A percentile compares a stretch with the other conserved stretches of the same genome.
Evolutionary conservation across 345 rosid species (phyloP).

Genomic region (Ceriops tagal): DNA sequence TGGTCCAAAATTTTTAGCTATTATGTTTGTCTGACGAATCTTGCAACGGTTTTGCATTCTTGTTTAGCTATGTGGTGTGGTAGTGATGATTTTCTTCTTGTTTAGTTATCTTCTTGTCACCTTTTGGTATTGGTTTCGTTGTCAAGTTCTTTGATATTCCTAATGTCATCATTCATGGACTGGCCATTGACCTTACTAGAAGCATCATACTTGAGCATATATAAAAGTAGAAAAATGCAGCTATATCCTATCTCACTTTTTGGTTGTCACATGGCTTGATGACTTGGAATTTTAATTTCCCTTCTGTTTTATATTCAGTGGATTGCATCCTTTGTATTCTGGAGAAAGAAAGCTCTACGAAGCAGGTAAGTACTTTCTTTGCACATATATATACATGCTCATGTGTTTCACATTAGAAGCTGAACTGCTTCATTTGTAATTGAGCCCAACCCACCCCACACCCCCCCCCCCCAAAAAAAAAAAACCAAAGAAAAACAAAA

Average conservation of each 20-base stretch:
- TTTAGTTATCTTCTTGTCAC: background rate
- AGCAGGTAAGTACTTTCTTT: constrained; percentile 66
- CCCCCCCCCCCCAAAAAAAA: too few relatives aligned
- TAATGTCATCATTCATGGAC: background rate
- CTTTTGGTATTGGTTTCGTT: background rate
- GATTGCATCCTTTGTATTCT: constrained; percentile 63
- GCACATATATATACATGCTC: background rate
- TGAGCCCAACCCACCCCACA: background rate
- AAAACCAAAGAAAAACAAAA: background rate
- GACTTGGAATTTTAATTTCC: background rate
- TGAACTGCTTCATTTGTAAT: background rate
- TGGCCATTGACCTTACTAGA: background rate
- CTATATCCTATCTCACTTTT: background rate
- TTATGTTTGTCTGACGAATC: too few relatives aligned
- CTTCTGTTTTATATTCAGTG: constrained; percentile 49
- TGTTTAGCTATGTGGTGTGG: background rate
- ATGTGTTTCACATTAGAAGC: background rate
- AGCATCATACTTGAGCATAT: background rate
- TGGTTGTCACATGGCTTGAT: too few relatives aligned
- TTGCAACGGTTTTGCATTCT: background rate
- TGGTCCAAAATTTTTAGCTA: too few relatives aligned
- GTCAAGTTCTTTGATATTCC: background rate
- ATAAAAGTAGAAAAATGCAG: background rate
- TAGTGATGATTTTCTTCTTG: background rate
- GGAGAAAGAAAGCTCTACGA: constrained; percentile 78